These are phyloP conservation scores for Xylaria polymorpha DNA, from an alignment of 2,329 filamentous ascomycete species.

Conservation along the genomic window DNA sequence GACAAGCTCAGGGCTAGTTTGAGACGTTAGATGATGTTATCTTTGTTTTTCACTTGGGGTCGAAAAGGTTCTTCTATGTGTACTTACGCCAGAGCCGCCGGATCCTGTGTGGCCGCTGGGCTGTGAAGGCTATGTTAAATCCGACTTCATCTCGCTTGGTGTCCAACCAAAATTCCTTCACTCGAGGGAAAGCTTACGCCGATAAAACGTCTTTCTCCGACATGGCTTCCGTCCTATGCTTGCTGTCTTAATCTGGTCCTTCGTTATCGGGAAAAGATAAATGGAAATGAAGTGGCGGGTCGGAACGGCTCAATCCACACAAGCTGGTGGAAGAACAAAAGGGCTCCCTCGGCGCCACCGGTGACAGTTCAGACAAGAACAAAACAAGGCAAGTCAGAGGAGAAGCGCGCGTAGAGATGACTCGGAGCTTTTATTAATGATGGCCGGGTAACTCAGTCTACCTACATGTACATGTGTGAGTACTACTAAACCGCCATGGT, in stretches of 20 bases:
- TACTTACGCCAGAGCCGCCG: constrained; percentile 27
- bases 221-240: constrained; percentile 19
- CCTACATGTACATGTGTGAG: background rate
- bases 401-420: constrained; percentile 3
- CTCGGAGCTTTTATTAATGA: constrained; percentile 19
- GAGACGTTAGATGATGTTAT: constrained; percentile 19
- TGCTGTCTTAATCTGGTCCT: background rate
- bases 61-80: background rate
- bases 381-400: background rate
- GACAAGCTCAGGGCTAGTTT: constrained; percentile 19
- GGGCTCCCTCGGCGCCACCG: constrained; percentile 18
- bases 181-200: constrained; percentile 15
- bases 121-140: constrained; percentile 24
- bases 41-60: background rate
- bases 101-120: constrained; percentile 10
- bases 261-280: background rate
- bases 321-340: background rate
- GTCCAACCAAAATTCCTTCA: background rate
- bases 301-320: constrained; percentile 1
- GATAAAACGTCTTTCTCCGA: constrained; percentile 31
- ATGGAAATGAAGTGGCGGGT: background rate
- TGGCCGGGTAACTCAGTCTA: constrained; percentile 9
- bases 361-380: constrained; percentile 7
- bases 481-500: constrained; percentile 9
- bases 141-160: background rate